These are phyloP conservation scores for Cyberlindnera samutprakarnensis DNA, from an alignment of 805 yeast genomes.

Conservation along the genomic window DNA sequence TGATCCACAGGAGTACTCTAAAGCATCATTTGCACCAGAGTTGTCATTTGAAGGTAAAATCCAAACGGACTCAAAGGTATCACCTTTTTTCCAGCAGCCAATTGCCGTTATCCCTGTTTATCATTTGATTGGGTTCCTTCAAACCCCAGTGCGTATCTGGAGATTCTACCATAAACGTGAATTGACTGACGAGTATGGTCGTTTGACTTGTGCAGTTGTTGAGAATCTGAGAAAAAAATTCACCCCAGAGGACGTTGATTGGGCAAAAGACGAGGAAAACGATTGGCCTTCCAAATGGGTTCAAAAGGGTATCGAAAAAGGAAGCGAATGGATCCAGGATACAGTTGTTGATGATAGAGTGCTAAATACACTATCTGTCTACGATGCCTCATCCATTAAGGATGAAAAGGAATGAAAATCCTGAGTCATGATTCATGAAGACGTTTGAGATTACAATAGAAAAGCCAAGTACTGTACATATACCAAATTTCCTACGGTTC, in stretches of 20 bases:
- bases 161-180: constrained; percentile 70
- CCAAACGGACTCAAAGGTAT: constrained; percentile 30
- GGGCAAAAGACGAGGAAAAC: constrained; percentile 53
- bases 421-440: too few relatives aligned
- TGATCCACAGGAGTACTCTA: constrained; percentile 45
- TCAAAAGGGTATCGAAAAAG: constrained; percentile 58
- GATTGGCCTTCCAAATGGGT: constrained; percentile 92
- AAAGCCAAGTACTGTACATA: too few relatives aligned
- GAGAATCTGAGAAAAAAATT: constrained; percentile 44
- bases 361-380: constrained; percentile 42
- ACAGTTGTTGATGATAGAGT: constrained; percentile 66
- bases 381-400: too few relatives aligned
- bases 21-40: constrained; percentile 44
- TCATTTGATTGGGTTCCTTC: constrained; percentile 69
- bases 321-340: constrained; percentile 86
- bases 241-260: constrained; percentile 30
- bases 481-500: too few relatives aligned
- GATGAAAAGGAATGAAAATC: too few relatives aligned
- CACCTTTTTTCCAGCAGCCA: constrained; percentile 70
- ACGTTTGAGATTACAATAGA: too few relatives aligned
- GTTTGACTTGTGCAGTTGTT: constrained; percentile 43
- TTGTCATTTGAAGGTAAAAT: constrained; percentile 20
- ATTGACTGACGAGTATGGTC: constrained; percentile 61
- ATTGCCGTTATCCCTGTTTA: constrained; percentile 69
- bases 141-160: constrained; percentile 67